A percentile compares a stretch with the other conserved stretches of the same genome.
phyloP scores from a whole-genome alignment of 1,284 basidiomycete species.

The Golubevia pallescens region DNA sequence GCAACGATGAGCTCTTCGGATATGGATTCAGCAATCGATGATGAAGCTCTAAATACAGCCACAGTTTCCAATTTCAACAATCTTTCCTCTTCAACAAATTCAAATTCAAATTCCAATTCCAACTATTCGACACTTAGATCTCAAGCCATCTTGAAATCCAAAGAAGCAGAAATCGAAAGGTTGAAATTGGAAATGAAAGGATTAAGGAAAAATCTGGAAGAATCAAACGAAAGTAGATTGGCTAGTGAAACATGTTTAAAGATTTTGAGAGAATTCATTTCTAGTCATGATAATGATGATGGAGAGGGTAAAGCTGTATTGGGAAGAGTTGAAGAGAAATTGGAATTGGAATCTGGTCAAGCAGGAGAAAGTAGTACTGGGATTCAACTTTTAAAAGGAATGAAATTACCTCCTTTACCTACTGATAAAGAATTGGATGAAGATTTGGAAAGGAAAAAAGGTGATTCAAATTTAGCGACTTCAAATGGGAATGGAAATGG shows the following conservation, averaged over 20 bases:
- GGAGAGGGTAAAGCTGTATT: constrained; percentile 26
- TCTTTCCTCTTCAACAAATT: too few relatives aligned
- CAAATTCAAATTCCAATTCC: too few relatives aligned
- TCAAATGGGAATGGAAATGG: constrained; percentile 8
- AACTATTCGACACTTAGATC: not conserved
- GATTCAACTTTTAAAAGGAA: constrained; percentile 18
- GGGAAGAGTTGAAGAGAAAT: constrained; percentile 10
- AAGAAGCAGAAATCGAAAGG: constrained; percentile 41
- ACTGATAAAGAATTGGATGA: constrained; percentile 40
- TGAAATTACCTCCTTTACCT: constrained; percentile 50
- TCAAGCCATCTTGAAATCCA: constrained; percentile 32
- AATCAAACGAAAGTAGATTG: constrained; percentile 51
- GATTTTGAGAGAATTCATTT: constrained; percentile 31
- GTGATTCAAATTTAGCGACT: constrained; percentile 9
- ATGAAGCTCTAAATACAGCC: too few relatives aligned
- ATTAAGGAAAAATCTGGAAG: constrained; percentile 33
- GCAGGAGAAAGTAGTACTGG: not conserved
- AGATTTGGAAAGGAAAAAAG: constrained; percentile 15
- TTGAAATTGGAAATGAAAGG: constrained; percentile 32
- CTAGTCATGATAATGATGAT: constrained; percentile 20
- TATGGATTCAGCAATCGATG: too few relatives aligned
- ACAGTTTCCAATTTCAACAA: too few relatives aligned
- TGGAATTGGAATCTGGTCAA: constrained; percentile 12
- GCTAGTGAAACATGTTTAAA: constrained; percentile 45
- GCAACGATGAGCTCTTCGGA: too few relatives aligned